A percentile compares a stretch with the other conserved stretches of the same genome.
phyloP scores from a whole-genome alignment of 768 basidiomycete species.

The Suillus discolor region DNA sequence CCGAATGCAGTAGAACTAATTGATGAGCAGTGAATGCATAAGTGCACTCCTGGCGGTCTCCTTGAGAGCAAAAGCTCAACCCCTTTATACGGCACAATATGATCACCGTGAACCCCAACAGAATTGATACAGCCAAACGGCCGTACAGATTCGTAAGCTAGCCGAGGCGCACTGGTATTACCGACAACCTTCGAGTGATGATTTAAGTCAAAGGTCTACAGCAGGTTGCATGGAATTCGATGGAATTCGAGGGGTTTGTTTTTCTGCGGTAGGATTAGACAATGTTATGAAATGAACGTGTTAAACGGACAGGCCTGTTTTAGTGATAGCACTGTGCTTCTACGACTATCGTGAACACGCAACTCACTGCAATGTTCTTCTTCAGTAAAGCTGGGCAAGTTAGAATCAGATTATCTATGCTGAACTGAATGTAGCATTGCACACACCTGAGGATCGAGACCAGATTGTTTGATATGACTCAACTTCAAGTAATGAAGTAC shows the following conservation, averaged over 20 bases:
- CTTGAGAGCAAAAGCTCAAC: constrained; percentile 65
- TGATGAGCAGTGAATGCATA: neutral
- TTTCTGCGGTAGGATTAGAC: constrained; percentile 44
- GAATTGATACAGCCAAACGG: constrained; percentile 77
- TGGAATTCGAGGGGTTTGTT: constrained; percentile 94
- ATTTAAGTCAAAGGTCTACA: neutral
- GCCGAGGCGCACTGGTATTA: constrained; percentile 58
- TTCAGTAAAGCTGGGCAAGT: neutral
- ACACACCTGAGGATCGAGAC: neutral
- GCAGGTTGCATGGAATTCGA: constrained; percentile 48
- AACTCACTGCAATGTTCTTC: neutral
- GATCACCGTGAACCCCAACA: constrained; percentile 68
- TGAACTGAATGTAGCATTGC: neutral
- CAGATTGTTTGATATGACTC: neutral
- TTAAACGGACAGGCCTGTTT: neutral
- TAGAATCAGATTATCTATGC: neutral
- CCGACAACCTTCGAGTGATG: constrained; percentile 60
- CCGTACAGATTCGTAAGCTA: constrained; percentile 71
- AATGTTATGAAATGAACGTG: neutral
- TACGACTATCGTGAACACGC: neutral
- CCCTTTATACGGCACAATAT: constrained; percentile 56
- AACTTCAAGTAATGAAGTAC: neutral
- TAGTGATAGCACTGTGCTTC: neutral
- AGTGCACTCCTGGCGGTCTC: constrained; percentile 77
- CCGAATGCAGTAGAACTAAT: neutral